A percentile compares a stretch with the other conserved stretches of the same genome.
Conservation (phyloP, 495 filamentous ascomycete genomes). For the Jackrogersella minutella region DNA sequence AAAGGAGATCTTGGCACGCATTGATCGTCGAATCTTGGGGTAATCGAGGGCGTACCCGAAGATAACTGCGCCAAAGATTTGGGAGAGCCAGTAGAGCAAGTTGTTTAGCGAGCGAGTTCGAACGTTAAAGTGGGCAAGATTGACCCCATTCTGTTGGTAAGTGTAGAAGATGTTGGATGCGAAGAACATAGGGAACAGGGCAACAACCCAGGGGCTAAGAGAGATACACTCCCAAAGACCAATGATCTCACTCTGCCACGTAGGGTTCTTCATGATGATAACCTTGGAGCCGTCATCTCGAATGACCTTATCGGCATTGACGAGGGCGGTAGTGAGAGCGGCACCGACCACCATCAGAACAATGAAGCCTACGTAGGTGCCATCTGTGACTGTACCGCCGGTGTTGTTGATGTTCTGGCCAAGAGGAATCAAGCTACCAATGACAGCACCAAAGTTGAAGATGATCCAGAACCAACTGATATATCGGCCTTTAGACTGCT, state of each 20-base stretch:
- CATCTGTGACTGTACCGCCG: slow-evolving; percentile 72
- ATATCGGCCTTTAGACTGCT: slow-evolving; percentile 83
- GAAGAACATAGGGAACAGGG: slow-evolving; percentile 90
- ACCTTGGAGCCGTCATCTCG: slow-evolving; percentile 82
- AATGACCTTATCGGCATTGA: slow-evolving; percentile 77
- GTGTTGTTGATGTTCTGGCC: slow-evolving; percentile 77
- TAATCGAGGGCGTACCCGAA: slow-evolving; percentile 82
- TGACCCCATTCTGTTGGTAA: slow-evolving; percentile 70
- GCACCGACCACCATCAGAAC: slow-evolving; percentile 83
- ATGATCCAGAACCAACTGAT: slow-evolving; percentile 95
- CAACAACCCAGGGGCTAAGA: slow-evolving; percentile 76
- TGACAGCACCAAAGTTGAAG: slow-evolving; percentile 92
- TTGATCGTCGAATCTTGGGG: slow-evolving; percentile 66
- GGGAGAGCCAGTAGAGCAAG: slow-evolving; percentile 84
- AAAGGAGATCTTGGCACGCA: slow-evolving; percentile 78
- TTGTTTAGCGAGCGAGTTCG: slow-evolving; percentile 85
- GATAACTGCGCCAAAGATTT: slow-evolving; percentile 83
- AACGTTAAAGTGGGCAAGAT: slow-evolving; percentile 77
- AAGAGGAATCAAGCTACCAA: slow-evolving; percentile 85
- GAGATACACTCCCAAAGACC: slow-evolving; percentile 80
- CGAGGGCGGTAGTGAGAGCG: slow-evolving; percentile 73
- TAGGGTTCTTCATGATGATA: slow-evolving; percentile 87
- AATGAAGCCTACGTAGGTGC: slow-evolving; percentile 91
- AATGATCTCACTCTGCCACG: slow-evolving; percentile 77
- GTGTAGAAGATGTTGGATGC: slow-evolving; percentile 84